Percentiles rank a stretch among this genome's conserved stretches.
Conservation (phyloP, 2,329 filamentous ascomycete genomes). For the Claviceps lovelessii region DNA sequence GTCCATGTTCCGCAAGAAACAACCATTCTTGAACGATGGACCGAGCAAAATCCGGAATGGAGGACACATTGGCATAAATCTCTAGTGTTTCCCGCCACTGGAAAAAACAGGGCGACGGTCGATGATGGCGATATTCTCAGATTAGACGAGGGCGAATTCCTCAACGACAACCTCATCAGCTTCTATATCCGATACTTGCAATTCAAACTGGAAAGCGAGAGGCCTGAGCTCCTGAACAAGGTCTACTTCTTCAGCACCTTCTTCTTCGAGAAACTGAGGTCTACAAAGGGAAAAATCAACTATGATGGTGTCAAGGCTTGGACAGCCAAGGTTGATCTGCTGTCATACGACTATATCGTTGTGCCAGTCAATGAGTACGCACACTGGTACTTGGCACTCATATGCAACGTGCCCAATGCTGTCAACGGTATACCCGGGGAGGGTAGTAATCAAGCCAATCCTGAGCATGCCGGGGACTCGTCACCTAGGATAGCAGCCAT, state of each 20-base stretch:
- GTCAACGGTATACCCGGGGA: slow-evolving; percentile 15
- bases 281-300: slow-evolving; percentile 50
- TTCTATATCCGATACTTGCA: slow-evolving; percentile 75
- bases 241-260: slow-evolving; percentile 89
- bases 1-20: slow-evolving; percentile 3
- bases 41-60: slow-evolving; percentile 36
- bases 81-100: slow-evolving; percentile 45
- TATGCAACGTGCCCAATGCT: slow-evolving; percentile 70
- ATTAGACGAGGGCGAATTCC: slow-evolving; percentile 68
- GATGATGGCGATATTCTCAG: slow-evolving; percentile 59
- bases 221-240: slow-evolving; percentile 42
- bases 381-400: slow-evolving; percentile 93
- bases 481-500: slow-evolving; percentile 7
- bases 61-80: slow-evolving; percentile 38
- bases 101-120: slow-evolving; percentile 49
- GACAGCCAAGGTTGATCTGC: slow-evolving; percentile 75
- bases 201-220: slow-evolving; percentile 37
- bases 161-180: slow-evolving; percentile 85
- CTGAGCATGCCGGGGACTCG: not conserved
- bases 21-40: slow-evolving; percentile 29
- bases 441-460: slow-evolving; percentile 5
- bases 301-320: slow-evolving; percentile 76
- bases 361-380: slow-evolving; percentile 77
- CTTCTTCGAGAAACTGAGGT: slow-evolving; percentile 69
- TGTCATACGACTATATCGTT: slow-evolving; percentile 75